Conservation (phyloP, 2,329 filamentous ascomycete genomes). For the Talaromyces sp. region DNA sequence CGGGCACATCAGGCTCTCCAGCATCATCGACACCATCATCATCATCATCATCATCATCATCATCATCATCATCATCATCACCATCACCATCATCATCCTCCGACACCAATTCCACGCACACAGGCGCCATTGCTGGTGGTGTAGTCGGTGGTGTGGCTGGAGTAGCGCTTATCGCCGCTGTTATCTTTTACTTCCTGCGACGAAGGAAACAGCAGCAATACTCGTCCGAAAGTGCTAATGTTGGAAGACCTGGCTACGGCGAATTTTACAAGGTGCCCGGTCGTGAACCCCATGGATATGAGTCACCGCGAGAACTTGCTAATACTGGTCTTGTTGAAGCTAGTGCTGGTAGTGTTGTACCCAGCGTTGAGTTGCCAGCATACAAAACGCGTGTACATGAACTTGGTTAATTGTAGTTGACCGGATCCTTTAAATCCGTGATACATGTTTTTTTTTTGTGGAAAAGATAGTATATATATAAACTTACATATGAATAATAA, state of each 20-base stretch:
- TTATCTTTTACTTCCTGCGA: neutral
- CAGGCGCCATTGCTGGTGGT: conserved; percentile 30
- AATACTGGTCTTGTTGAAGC: too few species aligned
- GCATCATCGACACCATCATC: neutral
- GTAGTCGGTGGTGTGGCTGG: conserved; percentile 36
- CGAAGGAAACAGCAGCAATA: neutral
- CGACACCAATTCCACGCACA: conserved; percentile 22
- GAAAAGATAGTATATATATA: too few species aligned
- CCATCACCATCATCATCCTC: neutral
- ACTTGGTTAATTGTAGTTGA: neutral
- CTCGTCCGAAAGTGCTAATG: neutral
- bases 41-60: neutral
- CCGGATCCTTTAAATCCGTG: neutral
- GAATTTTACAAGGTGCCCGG: neutral
- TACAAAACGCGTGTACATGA: neutral
- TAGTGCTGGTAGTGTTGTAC: neutral
- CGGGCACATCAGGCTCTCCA: neutral
- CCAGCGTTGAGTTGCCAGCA: neutral
- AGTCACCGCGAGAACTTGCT: neutral
- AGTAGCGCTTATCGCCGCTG: conserved; percentile 19
- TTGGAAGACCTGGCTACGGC: neutral
- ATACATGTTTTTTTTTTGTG: too few species aligned
- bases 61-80: neutral
- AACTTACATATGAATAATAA: too few species aligned
- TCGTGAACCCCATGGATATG: neutral